Evolutionary conservation across 352 stramenopile genomes (phyloP).

Genomic region (Pythium oligandrum): DNA sequence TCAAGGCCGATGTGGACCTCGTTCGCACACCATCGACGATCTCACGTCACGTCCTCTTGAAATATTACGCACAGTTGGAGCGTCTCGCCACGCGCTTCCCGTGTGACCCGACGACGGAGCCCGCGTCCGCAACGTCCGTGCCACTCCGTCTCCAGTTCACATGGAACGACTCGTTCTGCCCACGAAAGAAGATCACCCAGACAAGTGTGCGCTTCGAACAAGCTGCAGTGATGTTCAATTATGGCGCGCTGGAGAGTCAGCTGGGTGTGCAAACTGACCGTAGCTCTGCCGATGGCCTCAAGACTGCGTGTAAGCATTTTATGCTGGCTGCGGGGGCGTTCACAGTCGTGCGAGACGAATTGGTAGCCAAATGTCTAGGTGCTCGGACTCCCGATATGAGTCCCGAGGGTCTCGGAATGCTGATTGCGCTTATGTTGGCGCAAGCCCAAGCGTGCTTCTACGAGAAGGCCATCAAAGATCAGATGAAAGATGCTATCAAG

Average conservation of each 20-base stretch:
- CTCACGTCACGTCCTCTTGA: slow-evolving; percentile 62
- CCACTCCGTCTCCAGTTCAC: slow-evolving; percentile 67
- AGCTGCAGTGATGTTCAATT: slow-evolving; percentile 85
- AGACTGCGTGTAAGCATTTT: slow-evolving; percentile 80
- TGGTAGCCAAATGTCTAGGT: slow-evolving; percentile 36
- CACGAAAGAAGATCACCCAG: slow-evolving; percentile 77
- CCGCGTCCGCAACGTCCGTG: no score
- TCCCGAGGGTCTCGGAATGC: slow-evolving; percentile 59
- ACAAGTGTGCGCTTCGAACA: slow-evolving; percentile 67
- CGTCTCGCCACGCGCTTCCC: slow-evolving; percentile 64
- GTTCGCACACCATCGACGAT: slow-evolving; percentile 65
- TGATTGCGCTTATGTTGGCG: slow-evolving; percentile 72
- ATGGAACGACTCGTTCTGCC: slow-evolving; percentile 91
- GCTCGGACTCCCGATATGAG: slow-evolving; percentile 55
- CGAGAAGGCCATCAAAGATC: slow-evolving; percentile 88
- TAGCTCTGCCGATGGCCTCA: slow-evolving; percentile 68
- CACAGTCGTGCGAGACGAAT: slow-evolving; percentile 45
- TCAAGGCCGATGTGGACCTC: slow-evolving; percentile 65
- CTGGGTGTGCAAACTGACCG: slow-evolving; percentile 77
- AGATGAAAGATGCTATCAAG: slow-evolving; percentile 80
- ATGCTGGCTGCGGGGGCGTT: slow-evolving; percentile 81
- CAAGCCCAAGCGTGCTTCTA: slow-evolving; percentile 90
- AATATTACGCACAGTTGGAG: slow-evolving; percentile 74
- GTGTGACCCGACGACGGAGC: slow-evolving; percentile 8
- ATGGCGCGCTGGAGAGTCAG: slow-evolving; percentile 77